phyloP scores from a whole-genome alignment of 2,329 filamentous ascomycete species.

The Fusarium subglutinans region DNA sequence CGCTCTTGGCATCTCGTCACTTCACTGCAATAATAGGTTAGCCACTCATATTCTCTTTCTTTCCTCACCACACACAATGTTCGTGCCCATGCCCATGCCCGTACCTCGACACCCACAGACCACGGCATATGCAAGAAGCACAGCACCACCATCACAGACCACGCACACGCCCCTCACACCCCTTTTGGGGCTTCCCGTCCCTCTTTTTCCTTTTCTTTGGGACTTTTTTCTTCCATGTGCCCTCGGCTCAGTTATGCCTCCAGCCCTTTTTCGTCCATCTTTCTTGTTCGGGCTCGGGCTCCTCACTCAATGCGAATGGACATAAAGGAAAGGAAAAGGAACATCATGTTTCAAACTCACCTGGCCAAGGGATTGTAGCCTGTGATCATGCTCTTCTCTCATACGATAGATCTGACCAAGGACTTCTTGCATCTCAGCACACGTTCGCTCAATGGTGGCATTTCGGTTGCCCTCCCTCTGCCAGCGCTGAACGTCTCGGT shows the following conservation, averaged over 20 bases:
- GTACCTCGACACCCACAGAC: conserved; percentile 19
- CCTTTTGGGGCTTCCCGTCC: conserved; percentile 27
- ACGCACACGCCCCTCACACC: conserved; percentile 33
- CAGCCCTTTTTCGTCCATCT: not conserved
- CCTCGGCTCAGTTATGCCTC: not conserved
- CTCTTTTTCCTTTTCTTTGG: conserved; percentile 22
- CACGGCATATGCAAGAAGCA: conserved; percentile 37
- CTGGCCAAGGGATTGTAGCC: conserved; percentile 47
- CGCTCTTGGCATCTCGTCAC: conserved; percentile 23
- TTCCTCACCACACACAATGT: conserved; percentile 1
- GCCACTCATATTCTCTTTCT: conserved; percentile 22
- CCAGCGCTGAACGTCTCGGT: conserved; percentile 81
- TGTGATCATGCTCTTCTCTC: conserved; percentile 50
- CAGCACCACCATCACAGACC: conserved; percentile 32
- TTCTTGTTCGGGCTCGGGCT: not conserved
- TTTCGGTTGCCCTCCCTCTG: conserved; percentile 76
- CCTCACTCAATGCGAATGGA: conserved; percentile 3
- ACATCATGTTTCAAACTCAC: conserved; percentile 18
- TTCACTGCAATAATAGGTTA: conserved; percentile 24
- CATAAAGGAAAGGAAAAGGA: not conserved
- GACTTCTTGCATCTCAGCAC: conserved; percentile 74
- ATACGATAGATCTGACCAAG: conserved; percentile 66
- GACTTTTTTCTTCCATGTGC: not conserved
- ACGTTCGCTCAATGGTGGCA: conserved; percentile 77
- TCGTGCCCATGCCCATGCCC: not conserved